Percentiles rank a stretch among this genome's conserved stretches.
Conservation (phyloP, 1,284 basidiomycete genomes). For the Puccinia novopanici region DNA sequence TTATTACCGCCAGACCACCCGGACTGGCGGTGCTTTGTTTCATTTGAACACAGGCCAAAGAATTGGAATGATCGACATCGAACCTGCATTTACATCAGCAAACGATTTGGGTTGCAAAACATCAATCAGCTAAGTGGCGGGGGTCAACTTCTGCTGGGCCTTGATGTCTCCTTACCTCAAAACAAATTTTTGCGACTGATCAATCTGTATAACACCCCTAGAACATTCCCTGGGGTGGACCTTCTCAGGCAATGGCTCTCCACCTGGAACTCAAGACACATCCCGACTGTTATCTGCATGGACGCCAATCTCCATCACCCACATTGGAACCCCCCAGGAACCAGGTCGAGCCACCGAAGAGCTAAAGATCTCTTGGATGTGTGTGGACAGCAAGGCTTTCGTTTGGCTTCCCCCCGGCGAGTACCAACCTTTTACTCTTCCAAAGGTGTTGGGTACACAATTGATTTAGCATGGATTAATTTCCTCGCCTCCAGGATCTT, state of each 20-base stretch:
- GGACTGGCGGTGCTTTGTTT: not conserved
- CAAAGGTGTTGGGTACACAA: not conserved
- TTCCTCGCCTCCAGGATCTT: not conserved
- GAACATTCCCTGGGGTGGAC: no score
- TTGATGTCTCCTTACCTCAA: not conserved
- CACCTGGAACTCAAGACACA: no score
- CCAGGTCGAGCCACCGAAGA: not conserved
- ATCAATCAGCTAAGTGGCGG: not conserved
- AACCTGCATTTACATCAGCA: not conserved
- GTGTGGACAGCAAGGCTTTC: not conserved
- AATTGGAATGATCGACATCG: not conserved
- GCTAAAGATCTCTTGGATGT: not conserved
- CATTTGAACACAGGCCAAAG: not conserved
- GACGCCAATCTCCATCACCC: not conserved
- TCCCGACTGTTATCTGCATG: not conserved
- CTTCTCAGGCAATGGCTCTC: no score
- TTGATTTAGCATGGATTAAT: conserved; percentile 10
- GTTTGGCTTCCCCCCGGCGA: not conserved
- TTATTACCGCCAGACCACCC: not conserved
- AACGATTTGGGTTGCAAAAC: no score
- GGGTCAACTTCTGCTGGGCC: not conserved
- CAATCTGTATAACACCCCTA: no score
- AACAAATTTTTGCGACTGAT: no score
- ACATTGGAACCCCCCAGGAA: conserved; percentile 6
- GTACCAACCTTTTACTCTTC: not conserved